A percentile compares a stretch with the other conserved stretches of the same genome.
These are phyloP conservation scores for Arabidopsis thaliana DNA, from an alignment of 345 rosid species.

Conservation along the genomic window TAIR10.1 NC_003070.9:25923501-25924000, in stretches of 20 bases:
- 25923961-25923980: conserved; percentile 64
- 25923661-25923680: not conserved
- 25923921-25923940: conserved; percentile 77
- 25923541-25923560: conserved; percentile 67
- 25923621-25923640: conserved; percentile 12
- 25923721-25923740: conserved; percentile 68
- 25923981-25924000: conserved; percentile 60
- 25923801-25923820: conserved; percentile 68
- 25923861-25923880: conserved; percentile 76
- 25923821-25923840: conserved; percentile 60
- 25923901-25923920: conserved; percentile 52
- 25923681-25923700: conserved; percentile 16
- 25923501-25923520: conserved; percentile 71
- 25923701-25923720: conserved; percentile 43
- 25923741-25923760: conserved; percentile 84
- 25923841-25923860: conserved; percentile 56
- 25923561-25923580: conserved; percentile 74
- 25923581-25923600: conserved; percentile 63
- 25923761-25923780: conserved; percentile 90
- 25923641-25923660: conserved; percentile 17
- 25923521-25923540: conserved; percentile 62
- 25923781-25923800: conserved; percentile 59
- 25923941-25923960: conserved; percentile 59
- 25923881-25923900: conserved; percentile 70
- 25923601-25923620: not conserved